phyloP scores from a whole-genome alignment of 768 basidiomycete genomes.

The Tylopilus sp. region DNA sequence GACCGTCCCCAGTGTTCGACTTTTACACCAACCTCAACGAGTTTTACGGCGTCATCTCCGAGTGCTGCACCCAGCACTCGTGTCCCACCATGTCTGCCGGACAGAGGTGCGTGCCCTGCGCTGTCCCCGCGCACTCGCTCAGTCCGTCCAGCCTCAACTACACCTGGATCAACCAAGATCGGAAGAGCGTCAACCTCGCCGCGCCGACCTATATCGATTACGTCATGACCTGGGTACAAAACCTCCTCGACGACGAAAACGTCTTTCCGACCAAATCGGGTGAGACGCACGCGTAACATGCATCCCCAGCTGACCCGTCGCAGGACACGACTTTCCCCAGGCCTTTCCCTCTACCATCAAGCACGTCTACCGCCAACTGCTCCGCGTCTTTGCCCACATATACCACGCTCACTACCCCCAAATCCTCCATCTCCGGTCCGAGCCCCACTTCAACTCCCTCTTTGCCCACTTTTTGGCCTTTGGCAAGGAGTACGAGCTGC shows the following conservation, averaged over 20 bases:
- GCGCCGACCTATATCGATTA: conserved; percentile 98
- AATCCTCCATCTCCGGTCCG: conserved; percentile 88
- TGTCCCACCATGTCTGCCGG: conserved; percentile 95
- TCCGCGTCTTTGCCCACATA: conserved; percentile 95
- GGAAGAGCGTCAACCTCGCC: conserved; percentile 81
- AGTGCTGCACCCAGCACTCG: conserved; percentile 85
- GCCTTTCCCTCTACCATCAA: conserved; percentile 88
- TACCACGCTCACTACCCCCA: conserved; percentile 93
- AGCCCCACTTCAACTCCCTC: conserved; percentile 94
- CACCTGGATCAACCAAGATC: conserved; percentile 90
- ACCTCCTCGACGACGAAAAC: conserved; percentile 89
- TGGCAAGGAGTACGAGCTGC: conserved; percentile 86
- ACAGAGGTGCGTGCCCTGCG: conserved; percentile 53
- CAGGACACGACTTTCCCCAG: conserved; percentile 84
- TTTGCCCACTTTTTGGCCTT: conserved; percentile 98
- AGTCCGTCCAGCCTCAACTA: conserved; percentile 69
- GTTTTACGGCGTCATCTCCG: conserved; percentile 92
- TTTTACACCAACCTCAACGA: conserved; percentile 97
- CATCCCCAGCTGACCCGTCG: background rate
- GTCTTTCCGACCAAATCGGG: conserved; percentile 96
- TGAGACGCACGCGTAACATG: conserved; percentile 32
- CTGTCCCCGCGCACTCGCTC: background rate
- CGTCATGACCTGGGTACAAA: conserved; percentile 96
- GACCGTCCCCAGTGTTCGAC: conserved; percentile 70
- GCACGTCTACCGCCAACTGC: conserved; percentile 93